Evolutionary conservation across 2,329 filamentous ascomycete species (phyloP), one percentile per base, ranked within the genome.

Genomic region (Lachnellula suecica): DNA sequence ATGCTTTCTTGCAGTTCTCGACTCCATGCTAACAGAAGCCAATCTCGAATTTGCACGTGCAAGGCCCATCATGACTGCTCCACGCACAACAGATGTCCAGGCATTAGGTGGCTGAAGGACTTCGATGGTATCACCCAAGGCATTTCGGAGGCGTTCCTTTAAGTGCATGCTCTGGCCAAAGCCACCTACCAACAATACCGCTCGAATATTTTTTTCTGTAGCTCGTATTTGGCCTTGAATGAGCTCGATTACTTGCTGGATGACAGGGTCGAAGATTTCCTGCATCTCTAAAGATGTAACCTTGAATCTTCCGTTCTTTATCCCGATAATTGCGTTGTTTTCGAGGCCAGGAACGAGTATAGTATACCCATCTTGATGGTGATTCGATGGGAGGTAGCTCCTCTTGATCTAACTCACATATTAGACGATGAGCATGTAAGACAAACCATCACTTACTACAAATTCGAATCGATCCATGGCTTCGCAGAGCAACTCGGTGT

Each of bases 281-380:
- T 72, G 68, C 7, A 78, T 57, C 19, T 78, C 73, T 0, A 68
- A 65, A 1, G 69, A 69, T 29, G 68, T 72, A 25, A 78, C 59
- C 1, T 66, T 59, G 40, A 71, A 71, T 7, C 87, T 89, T 50
- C 79, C 80, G 47, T 83, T 82, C 49, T 84, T 79, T 52, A 83
- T 68, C 49, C 69, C 67, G 55, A 73, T 74, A 3, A 65, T 72
- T 59, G 47, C 65, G 63, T 67, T 77, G 56, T 55, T 69, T 59
- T 56, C 70, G 44, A 68, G 69, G 51, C 65, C 76, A 48, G 49
- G 54, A 73, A n/a, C 54, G 35, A 67, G 62, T 64, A 79, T 56
- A 53, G 62, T 56, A 67, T 74, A 67, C 4, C 64, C 68, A 79
- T 54, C 68, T 79, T 46, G 24, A 66, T 58, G 78, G 77, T 20